phyloP scores from a whole-genome alignment of 73 alveolate species.

The Durusdinium trenchii region DNA sequence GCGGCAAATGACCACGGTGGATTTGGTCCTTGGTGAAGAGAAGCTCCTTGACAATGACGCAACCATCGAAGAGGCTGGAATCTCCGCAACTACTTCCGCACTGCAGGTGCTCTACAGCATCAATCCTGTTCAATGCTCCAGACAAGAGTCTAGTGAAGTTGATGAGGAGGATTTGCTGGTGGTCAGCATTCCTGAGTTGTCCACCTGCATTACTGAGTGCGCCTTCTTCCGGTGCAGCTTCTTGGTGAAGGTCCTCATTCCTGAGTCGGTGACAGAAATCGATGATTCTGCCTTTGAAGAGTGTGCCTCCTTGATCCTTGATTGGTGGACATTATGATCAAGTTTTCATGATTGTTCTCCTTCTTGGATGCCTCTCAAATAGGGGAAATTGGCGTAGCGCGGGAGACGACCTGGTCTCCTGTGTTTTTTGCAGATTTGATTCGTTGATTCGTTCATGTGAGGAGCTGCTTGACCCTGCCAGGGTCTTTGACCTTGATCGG shows the following conservation, averaged over 20 bases:
- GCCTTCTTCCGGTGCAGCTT: not conserved
- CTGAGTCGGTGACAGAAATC: not conserved
- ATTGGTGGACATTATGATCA: too few relatives aligned
- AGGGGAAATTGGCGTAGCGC: too few relatives aligned
- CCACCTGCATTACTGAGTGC: not conserved
- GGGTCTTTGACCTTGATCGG: too few relatives aligned
- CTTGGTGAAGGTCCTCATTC: not conserved
- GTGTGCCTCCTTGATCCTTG: not conserved
- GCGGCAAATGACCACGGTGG: conserved; percentile 9
- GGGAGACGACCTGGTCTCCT: too few relatives aligned
- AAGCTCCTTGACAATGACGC: not conserved
- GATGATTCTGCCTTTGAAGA: not conserved
- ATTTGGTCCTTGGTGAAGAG: not conserved
- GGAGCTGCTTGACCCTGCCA: too few relatives aligned
- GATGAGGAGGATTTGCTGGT: conserved; percentile 12
- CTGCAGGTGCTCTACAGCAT: conserved; percentile 45
- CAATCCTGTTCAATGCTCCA: conserved; percentile 17
- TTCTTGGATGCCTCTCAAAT: too few relatives aligned
- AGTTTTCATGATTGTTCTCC: too few relatives aligned
- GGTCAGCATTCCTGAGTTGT: conserved; percentile 49
- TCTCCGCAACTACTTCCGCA: too few relatives aligned
- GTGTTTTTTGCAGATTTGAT: too few relatives aligned
- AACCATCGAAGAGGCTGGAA: not conserved
- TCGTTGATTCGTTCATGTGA: too few relatives aligned
- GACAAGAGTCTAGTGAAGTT: not conserved